A percentile compares a stretch with the other conserved stretches of the same genome.
Conservation (phyloP, 179 eudicot genomes). For the Spinacia oleracea region DNA sequence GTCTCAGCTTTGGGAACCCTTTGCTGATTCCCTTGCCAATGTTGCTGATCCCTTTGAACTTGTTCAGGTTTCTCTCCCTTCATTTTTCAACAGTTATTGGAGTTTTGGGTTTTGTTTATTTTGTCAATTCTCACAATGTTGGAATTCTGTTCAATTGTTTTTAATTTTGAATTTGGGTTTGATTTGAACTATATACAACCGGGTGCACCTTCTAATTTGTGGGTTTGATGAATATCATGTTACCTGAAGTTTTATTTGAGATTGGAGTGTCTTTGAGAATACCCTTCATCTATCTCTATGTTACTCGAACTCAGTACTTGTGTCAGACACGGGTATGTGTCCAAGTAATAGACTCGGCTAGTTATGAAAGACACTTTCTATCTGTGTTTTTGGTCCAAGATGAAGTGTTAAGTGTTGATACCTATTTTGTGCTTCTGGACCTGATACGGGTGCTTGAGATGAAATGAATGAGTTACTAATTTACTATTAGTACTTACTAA, state of each 20-base stretch:
- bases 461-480: too few species aligned
- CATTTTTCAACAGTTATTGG: background rate
- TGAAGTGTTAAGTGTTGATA: too few species aligned
- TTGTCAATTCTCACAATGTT: background rate
- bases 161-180: background rate
- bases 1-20: slow-evolving; percentile 86
- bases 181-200: too few species aligned
- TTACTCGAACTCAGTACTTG: too few species aligned
- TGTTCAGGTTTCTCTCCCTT: slow-evolving; percentile 45
- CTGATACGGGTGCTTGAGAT: too few species aligned
- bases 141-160: background rate
- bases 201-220: too few species aligned
- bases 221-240: background rate
- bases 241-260: background rate
- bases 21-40: slow-evolving; percentile 77
- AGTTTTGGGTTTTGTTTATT: background rate
- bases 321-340: too few species aligned
- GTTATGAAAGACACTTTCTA: too few species aligned
- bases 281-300: background rate
- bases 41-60: slow-evolving; percentile 56
- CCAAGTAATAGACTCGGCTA: too few species aligned
- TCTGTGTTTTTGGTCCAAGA: too few species aligned
- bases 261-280: background rate
- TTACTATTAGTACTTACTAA: background rate
- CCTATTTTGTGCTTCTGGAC: too few species aligned